These are phyloP conservation scores for Penicillium daleae DNA, from an alignment of 495 filamentous ascomycete genomes.

Conservation along the genomic window DNA sequence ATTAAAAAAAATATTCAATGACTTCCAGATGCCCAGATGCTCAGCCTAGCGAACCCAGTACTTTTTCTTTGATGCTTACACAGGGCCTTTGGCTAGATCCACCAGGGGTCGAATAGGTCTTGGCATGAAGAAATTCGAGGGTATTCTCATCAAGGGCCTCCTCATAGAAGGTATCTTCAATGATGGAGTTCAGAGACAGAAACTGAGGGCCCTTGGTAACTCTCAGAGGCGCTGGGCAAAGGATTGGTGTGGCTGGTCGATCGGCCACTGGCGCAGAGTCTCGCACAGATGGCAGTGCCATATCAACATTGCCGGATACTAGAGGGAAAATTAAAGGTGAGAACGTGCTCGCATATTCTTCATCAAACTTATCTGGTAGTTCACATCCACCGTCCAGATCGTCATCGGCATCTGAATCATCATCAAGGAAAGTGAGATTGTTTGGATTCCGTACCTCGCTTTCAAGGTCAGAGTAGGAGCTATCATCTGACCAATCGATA, in stretches of 20 bases:
- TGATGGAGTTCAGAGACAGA: background rate
- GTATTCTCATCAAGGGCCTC: background rate
- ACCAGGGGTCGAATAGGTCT: background rate
- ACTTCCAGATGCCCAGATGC: too few species aligned
- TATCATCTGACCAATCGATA: background rate
- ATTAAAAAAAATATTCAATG: too few species aligned
- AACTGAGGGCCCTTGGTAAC: background rate
- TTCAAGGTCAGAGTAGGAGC: background rate
- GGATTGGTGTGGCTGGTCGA: background rate
- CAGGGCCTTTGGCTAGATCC: too few species aligned
- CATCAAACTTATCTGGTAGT: background rate
- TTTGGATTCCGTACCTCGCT: background rate
- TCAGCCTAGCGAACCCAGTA: background rate
- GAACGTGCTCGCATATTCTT: background rate
- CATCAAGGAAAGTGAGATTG: background rate
- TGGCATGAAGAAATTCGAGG: background rate
- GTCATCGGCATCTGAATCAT: background rate
- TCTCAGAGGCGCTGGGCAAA: background rate
- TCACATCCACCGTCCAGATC: background rate
- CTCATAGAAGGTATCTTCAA: background rate
- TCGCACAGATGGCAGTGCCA: background rate
- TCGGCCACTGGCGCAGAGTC: background rate
- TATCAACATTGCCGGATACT: background rate
- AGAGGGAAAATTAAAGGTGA: background rate
- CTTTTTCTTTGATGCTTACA: background rate